Percentiles rank a stretch among this genome's conserved stretches.
These are phyloP conservation scores for Picochlorum sp. DNA, from an alignment of 139 green algal genomes.

Conservation along the genomic window DNA sequence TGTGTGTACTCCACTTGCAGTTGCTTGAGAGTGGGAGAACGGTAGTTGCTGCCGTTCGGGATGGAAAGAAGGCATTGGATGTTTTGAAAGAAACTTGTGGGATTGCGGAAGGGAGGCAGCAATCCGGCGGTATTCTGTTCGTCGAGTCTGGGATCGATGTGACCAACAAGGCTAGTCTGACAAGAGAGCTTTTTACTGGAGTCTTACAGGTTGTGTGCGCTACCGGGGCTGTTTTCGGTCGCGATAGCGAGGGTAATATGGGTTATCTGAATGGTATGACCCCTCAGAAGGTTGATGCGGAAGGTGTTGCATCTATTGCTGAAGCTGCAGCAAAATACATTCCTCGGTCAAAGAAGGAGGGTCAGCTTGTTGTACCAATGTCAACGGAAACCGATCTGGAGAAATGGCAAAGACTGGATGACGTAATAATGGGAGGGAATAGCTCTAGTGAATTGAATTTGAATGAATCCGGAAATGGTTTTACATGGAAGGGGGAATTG, in stretches of 20 bases:
- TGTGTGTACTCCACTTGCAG: no score
- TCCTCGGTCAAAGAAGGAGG: background rate
- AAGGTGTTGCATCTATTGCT: slow-evolving; percentile 39
- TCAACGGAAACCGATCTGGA: slow-evolving; percentile 36
- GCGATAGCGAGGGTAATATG: slow-evolving; percentile 46
- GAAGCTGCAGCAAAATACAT: slow-evolving; percentile 17
- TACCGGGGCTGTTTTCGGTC: slow-evolving; percentile 50
- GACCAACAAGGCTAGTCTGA: slow-evolving; percentile 45
- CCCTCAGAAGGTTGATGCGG: slow-evolving; percentile 59
- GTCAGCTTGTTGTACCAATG: slow-evolving; percentile 44
- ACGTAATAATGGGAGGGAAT: slow-evolving; percentile 43
- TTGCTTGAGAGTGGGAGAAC: slow-evolving; percentile 32
- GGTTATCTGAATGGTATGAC: slow-evolving; percentile 61
- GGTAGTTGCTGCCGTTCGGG: slow-evolving; percentile 58
- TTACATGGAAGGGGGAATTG: slow-evolving; percentile 60
- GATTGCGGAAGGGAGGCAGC: slow-evolving; percentile 26
- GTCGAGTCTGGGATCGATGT: slow-evolving; percentile 57
- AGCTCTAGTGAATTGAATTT: slow-evolving; percentile 31
- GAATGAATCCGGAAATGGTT: slow-evolving; percentile 32
- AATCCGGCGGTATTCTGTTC: slow-evolving; percentile 43
- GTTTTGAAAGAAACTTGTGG: slow-evolving; percentile 23
- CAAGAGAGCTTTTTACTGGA: slow-evolving; percentile 49
- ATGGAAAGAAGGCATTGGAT: slow-evolving; percentile 26
- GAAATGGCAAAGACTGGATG: slow-evolving; percentile 28
- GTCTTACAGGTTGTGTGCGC: slow-evolving; percentile 57